Conservation (phyloP, 2,329 filamentous ascomycete species). For the Pseudopithomyces maydicus region DNA sequence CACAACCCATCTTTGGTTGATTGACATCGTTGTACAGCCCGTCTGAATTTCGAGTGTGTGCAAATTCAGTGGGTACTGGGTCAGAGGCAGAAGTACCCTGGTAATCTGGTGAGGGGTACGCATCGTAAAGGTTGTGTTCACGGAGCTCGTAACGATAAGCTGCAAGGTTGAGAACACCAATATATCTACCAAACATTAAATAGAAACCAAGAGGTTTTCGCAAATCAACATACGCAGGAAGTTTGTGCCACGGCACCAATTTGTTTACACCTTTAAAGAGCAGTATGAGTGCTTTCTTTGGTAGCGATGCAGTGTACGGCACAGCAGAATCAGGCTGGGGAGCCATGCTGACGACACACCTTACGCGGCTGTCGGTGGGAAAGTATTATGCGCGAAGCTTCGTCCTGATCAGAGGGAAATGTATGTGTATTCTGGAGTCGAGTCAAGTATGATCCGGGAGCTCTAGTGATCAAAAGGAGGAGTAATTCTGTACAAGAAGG, state of each 20-base stretch:
- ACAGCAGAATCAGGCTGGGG: conserved; percentile 5
- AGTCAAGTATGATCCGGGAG: neutral
- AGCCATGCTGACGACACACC: neutral
- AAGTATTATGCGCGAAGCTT: no score
- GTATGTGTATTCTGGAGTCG: neutral
- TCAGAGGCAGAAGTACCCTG: conserved; percentile 43
- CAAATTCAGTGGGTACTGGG: conserved; percentile 40
- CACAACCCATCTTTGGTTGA: conserved; percentile 52
- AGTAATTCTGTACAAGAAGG: neutral
- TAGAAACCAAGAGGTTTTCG: conserved; percentile 47
- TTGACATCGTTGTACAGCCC: conserved; percentile 52
- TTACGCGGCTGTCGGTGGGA: neutral
- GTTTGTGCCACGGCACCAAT: conserved; percentile 50
- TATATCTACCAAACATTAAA: conserved; percentile 9
- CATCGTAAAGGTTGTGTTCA: conserved; percentile 51
- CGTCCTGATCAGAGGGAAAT: no score
- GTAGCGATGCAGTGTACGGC: conserved; percentile 17
- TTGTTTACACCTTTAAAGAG: conserved; percentile 48
- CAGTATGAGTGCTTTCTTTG: conserved; percentile 27
- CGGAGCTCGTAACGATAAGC: conserved; percentile 51
- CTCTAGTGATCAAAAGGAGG: neutral
- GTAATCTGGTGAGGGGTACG: conserved; percentile 43
- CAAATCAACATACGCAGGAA: conserved; percentile 48
- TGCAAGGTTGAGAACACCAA: conserved; percentile 51
- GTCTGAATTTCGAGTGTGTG: conserved; percentile 49